phyloP scores from a whole-genome alignment of 805 yeast genomes.

The Candida glaebosa region DNA sequence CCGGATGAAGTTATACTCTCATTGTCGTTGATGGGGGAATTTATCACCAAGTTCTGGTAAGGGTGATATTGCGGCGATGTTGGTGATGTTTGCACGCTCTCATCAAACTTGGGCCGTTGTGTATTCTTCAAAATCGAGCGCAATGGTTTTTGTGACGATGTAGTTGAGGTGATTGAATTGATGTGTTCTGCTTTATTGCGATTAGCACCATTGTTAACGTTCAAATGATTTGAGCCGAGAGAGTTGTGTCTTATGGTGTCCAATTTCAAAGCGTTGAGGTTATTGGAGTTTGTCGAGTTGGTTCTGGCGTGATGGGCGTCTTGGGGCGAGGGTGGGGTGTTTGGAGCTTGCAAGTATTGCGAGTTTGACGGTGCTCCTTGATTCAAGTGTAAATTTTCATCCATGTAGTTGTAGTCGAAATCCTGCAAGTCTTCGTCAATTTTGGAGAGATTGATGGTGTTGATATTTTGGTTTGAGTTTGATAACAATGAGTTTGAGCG shows the following conservation, averaged over 20 bases:
- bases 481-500: slow-evolving; percentile 21
- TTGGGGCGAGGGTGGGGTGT: slow-evolving; percentile 3
- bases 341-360: neutral
- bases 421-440: slow-evolving; percentile 43
- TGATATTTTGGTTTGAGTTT: slow-evolving; percentile 12
- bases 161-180: slow-evolving; percentile 8
- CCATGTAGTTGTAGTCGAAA: slow-evolving; percentile 36
- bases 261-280: no score
- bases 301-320: neutral
- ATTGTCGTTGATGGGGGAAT: neutral
- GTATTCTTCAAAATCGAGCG: slow-evolving; percentile 34
- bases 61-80: slow-evolving; percentile 15
- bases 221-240: neutral
- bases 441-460: slow-evolving; percentile 26
- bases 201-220: neutral
- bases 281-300: neutral
- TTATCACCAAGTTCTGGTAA: slow-evolving; percentile 12
- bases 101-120: slow-evolving; percentile 8
- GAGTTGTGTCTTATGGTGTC: neutral
- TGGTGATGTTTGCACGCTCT: slow-evolving; percentile 1
- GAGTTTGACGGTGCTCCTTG: neutral
- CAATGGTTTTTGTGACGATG: slow-evolving; percentile 24
- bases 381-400: slow-evolving; percentile 3
- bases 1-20: slow-evolving; percentile 20
- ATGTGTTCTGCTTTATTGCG: neutral